These are phyloP conservation scores for Solanum peruvianum DNA, from an alignment of 257 asterid species.

Conservation along the genomic window DNA sequence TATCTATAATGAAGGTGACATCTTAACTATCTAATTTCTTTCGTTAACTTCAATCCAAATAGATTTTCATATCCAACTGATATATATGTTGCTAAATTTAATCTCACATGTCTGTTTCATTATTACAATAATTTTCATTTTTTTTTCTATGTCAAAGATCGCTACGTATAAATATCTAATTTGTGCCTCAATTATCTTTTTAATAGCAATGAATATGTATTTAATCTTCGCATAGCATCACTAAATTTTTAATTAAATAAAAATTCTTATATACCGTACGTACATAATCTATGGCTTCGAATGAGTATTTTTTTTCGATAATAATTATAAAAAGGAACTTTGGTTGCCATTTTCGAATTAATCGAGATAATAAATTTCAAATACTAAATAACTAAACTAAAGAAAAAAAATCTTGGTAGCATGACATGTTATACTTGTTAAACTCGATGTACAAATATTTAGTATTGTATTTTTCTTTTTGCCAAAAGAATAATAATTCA, in stretches of 20 bases:
- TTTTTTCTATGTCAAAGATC: background rate
- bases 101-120: background rate
- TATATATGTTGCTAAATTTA: background rate
- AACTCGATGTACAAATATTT: background rate
- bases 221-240: background rate
- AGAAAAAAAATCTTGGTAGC: background rate
- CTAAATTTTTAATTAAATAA: background rate
- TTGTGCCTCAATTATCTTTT: background rate
- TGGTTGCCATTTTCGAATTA: background rate
- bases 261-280: background rate
- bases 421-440: background rate
- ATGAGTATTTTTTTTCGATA: background rate
- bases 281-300: background rate
- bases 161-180: background rate
- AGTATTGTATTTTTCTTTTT: no score
- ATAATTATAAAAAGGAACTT: background rate
- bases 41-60: background rate
- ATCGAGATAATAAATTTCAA: background rate
- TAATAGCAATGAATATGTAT: background rate
- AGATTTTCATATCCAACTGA: background rate
- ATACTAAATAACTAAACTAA: background rate
- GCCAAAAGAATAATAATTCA: no score
- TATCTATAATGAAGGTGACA: background rate
- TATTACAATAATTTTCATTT: background rate
- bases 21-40: background rate